phyloP scores from a whole-genome alignment of 176 grass and related monocot species.

The maize (Zea mays) region DNA sequence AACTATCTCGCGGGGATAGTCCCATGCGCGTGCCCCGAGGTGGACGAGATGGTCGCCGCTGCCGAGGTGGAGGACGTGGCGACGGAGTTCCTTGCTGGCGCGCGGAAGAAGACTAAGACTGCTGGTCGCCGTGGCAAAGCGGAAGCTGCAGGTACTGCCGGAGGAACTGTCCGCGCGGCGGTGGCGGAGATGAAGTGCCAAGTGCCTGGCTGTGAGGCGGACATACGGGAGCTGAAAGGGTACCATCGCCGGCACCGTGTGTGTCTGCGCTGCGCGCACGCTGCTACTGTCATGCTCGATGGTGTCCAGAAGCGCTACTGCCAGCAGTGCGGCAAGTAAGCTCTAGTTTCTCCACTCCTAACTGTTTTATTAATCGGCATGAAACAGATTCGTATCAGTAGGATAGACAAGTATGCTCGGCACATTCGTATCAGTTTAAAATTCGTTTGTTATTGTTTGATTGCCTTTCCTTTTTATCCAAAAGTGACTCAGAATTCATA shows the following conservation, averaged over 20 bases:
- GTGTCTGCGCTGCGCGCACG: constrained; percentile 72
- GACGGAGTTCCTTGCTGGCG: constrained; percentile 43
- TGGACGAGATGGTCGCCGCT: constrained; percentile 68
- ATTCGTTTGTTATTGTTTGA: not conserved
- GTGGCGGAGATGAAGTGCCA: constrained; percentile 72
- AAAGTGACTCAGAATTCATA: not conserved
- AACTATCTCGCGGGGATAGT: constrained; percentile 86
- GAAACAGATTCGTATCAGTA: not conserved
- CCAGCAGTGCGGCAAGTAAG: constrained; percentile 99
- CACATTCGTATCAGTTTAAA: not conserved
- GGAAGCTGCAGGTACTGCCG: constrained; percentile 26
- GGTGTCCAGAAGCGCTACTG: constrained; percentile 78
- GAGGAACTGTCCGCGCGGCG: constrained; percentile 35
- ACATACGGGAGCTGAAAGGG: constrained; percentile 91
- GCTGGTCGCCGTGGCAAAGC: constrained; percentile 39
- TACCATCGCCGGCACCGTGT: constrained; percentile 91
- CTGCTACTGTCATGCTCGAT: constrained; percentile 63
- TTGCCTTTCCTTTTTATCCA: not conserved
- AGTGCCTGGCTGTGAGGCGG: constrained; percentile 73
- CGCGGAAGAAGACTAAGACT: constrained; percentile 49
- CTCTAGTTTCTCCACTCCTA: not conserved
- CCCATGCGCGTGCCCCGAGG: constrained; percentile 88
- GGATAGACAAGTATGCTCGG: not conserved
- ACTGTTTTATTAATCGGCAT: not conserved
- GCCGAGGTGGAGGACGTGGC: constrained; percentile 51